Conservation (phyloP, 2,329 filamentous ascomycete species). For the Alternaria triticina region DNA sequence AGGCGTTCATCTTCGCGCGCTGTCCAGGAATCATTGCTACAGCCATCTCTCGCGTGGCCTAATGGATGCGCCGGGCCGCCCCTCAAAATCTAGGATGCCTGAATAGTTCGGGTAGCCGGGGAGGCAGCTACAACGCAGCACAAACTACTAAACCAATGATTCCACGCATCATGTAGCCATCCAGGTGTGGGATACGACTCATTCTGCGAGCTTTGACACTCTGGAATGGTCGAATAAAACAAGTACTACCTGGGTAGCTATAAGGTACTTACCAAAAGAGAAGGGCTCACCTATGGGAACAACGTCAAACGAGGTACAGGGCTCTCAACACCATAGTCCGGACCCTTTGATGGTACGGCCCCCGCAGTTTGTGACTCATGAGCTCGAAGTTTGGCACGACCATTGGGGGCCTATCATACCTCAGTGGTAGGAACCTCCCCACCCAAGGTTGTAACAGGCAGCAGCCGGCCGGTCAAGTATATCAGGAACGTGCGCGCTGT, state of each 20-base stretch:
- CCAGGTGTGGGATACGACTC: background rate
- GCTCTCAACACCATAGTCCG: background rate
- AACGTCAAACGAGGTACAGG: background rate
- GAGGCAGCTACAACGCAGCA: background rate
- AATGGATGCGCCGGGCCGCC: background rate
- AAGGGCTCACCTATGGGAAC: background rate
- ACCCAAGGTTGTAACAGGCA: background rate
- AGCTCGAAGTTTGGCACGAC: background rate
- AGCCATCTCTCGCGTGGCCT: background rate
- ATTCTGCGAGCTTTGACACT: background rate
- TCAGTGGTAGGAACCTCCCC: background rate
- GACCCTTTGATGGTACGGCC: background rate
- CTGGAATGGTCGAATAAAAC: background rate
- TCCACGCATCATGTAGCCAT: background rate
- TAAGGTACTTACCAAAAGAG: background rate
- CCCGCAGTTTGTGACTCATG: background rate
- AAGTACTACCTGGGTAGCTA: background rate
- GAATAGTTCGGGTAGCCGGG: background rate
- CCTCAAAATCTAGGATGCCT: background rate
- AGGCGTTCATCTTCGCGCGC: background rate
- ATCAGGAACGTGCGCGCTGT: background rate
- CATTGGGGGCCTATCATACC: background rate
- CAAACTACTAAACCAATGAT: background rate
- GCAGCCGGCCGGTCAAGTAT: background rate
- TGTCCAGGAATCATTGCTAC: background rate